Evolutionary conservation across 2,329 filamentous ascomycete genomes (phyloP).

Genomic region (Albophoma yamanashiensis): DNA sequence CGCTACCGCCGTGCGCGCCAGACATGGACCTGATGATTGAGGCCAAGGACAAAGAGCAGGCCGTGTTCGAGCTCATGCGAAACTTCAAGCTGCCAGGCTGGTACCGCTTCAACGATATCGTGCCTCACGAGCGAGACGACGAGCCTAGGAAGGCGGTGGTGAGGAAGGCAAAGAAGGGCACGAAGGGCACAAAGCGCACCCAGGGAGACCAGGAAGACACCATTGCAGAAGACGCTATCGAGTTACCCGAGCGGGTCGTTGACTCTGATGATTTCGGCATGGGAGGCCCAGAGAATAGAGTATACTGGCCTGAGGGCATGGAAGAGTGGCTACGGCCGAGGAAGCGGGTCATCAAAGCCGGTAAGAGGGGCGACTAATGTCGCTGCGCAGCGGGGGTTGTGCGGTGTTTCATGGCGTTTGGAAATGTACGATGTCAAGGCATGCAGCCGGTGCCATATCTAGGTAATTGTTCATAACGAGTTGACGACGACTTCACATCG

Average conservation of each 20-base stretch:
- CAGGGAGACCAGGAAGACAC: conserved; percentile 12
- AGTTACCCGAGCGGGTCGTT: conserved; percentile 33
- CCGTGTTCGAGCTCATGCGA: conserved; percentile 88
- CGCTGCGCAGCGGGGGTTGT: conserved; percentile 16
- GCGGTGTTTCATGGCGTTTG: conserved; percentile 9
- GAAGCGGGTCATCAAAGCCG: conserved; percentile 56
- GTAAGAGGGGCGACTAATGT: conserved; percentile 19
- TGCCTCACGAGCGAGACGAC: conserved; percentile 67
- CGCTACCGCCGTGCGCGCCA: conserved; percentile 68
- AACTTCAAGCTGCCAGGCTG: conserved; percentile 76
- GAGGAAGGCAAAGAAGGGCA: conserved; percentile 21
- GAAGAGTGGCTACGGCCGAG: conserved; percentile 81
- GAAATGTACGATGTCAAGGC: conserved; percentile 10
- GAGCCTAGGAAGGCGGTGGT: conserved; percentile 44
- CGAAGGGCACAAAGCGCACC: conserved; percentile 21
- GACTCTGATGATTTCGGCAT: conserved; percentile 65
- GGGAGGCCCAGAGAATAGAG: conserved; percentile 71
- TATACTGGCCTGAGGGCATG: conserved; percentile 86
- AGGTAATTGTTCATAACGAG: not conserved
- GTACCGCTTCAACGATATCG: conserved; percentile 63
- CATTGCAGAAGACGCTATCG: conserved; percentile 24
- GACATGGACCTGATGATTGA: conserved; percentile 99
- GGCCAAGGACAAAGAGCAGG: conserved; percentile 96
- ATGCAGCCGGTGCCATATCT: not conserved
- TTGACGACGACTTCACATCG: no score